Evolutionary conservation across 768 basidiomycete genomes (phyloP).

Genomic region (Calocybe gangraenosa): DNA sequence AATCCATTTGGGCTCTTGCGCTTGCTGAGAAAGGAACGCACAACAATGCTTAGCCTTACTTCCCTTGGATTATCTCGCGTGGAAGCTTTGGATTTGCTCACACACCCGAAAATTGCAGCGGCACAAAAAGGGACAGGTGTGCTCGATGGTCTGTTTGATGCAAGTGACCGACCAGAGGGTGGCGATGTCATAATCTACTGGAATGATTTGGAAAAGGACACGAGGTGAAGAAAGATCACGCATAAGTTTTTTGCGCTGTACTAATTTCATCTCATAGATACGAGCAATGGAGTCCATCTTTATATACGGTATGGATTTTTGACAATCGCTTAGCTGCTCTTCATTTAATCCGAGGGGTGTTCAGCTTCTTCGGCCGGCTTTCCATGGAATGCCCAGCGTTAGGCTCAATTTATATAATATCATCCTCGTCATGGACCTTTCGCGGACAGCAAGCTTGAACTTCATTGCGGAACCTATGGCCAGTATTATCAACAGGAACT

Average conservation of each 20-base stretch:
- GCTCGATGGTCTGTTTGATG: slow-evolving; percentile 81
- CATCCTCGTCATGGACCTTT: slow-evolving; percentile 78
- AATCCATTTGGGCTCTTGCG: slow-evolving; percentile 70
- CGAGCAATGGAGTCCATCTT: slow-evolving; percentile 43
- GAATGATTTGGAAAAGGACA: slow-evolving; percentile 90
- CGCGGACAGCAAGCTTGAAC: slow-evolving; percentile 51
- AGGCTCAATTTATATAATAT: slow-evolving; percentile 81
- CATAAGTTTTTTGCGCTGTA: slow-evolving; percentile 1
- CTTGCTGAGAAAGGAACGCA: slow-evolving; percentile 70
- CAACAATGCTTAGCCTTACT: slow-evolving; percentile 53
- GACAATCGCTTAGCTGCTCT: no score
- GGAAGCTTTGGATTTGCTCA: slow-evolving; percentile 71
- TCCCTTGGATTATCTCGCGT: slow-evolving; percentile 58
- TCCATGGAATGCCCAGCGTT: slow-evolving; percentile 75
- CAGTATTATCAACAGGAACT: slow-evolving; percentile 64
- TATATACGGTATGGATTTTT: slow-evolving; percentile 40
- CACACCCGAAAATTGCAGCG: slow-evolving; percentile 54
- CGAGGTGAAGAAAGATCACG: slow-evolving; percentile 38
- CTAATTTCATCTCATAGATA: slow-evolving; percentile 34
- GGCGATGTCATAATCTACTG: slow-evolving; percentile 76
- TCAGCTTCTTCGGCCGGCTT: slow-evolving; percentile 73
- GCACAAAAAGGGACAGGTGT: slow-evolving; percentile 32
- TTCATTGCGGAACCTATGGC: slow-evolving; percentile 64
- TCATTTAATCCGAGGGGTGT: no score
- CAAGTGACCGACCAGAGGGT: slow-evolving; percentile 81